Conservation (phyloP, 495 filamentous ascomycete species). For the Rhizodiscina lignyota region DNA sequence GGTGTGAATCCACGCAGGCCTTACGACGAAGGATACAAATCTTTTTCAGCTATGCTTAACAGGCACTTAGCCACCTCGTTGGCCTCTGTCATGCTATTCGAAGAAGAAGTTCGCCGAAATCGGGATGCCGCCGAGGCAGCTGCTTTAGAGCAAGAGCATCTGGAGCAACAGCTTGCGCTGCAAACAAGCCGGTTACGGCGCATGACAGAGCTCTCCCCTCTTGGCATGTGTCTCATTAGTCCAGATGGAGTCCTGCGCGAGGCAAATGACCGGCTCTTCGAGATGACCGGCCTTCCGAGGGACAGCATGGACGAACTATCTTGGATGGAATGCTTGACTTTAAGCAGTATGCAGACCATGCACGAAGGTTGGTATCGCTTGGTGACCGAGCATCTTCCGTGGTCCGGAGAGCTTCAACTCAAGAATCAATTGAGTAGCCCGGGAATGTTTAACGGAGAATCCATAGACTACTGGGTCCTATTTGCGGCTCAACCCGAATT, state of each 20-base stretch:
- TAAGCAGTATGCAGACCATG: conserved; percentile 1
- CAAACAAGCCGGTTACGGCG: conserved; percentile 8
- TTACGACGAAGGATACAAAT: conserved; percentile 23
- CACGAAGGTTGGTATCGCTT: conserved; percentile 9
- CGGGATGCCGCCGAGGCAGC: conserved; percentile 5
- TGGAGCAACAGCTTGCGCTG: conserved; percentile 5
- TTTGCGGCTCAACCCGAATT: conserved; percentile 7
- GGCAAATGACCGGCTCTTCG: conserved; percentile 9
- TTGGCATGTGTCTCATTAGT: conserved; percentile 9
- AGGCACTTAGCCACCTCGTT: conserved; percentile 10
- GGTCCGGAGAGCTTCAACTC: conserved; percentile 8
- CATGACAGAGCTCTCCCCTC: conserved; percentile 9
- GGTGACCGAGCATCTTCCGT: conserved; percentile 4
- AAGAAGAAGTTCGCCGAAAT: conserved; percentile 10
- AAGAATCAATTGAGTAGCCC: conserved; percentile 6
- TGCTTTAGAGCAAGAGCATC: conserved; percentile 6
- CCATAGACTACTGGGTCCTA: conserved; percentile 12
- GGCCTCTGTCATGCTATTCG: conserved; percentile 11
- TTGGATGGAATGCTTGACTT: conserved; percentile 8
- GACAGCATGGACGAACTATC: conserved; percentile 4
- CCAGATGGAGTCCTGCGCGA: conserved; percentile 6
- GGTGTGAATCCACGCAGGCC: conserved; percentile 27
- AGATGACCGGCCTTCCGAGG: conserved; percentile 19
- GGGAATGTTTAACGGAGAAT: no score
- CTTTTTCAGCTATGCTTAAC: conserved; percentile 8